Evolutionary conservation across 2,329 filamentous ascomycete genomes (phyloP), one percentile per base, ranked within the genome.

Genomic region (Cladophialophora chaetospira): DNA sequence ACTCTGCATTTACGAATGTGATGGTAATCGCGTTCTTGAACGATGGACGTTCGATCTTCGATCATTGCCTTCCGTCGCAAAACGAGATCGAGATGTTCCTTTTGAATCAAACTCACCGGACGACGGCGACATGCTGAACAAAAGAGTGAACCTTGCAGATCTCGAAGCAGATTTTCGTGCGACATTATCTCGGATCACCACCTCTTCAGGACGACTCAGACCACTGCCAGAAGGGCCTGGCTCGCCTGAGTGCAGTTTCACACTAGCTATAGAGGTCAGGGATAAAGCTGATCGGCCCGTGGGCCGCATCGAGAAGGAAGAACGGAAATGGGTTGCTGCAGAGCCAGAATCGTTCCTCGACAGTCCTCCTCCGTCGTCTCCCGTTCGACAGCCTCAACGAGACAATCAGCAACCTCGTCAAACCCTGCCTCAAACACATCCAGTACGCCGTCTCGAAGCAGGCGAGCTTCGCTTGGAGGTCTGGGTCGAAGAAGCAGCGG

Each of bases 391-490:
- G 55, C 5, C n/a, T 10, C 38, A 33, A 54, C 5, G 21, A 23
- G 29, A 40, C 11, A 25, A 29, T 3, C 19, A 21, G 19, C 10
- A 3, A 28, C 9, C 36, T 13, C 13, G 15, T 25, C n/a, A 17
- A 5, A 17, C 10, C 21, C 80, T 82, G 6, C 75, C 77, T 28
- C 82, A 76, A 66, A 84, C 82, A 10, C 81, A 79, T 45, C 83
- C 86, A 1, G 76, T 89, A 42, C 77, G 87, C 61, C 77, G 79
- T 28, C 79, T 89, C 15, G 81, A 86, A 63, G 81, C 83, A 2
- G 86, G 85, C 3, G 83, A 86, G 57, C 82, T 89, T 68, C 74
- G 81, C 21, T 79, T 89, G 66, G 86, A 89, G 69, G 77, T 85
- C 55, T 89, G 85, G 86, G 80, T 88, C 54, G 87, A 89, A 71